These are phyloP conservation scores for Lodderomyces oxycetoniae DNA, from an alignment of 1,139 yeast genomes.

Conservation along the genomic window DNA sequence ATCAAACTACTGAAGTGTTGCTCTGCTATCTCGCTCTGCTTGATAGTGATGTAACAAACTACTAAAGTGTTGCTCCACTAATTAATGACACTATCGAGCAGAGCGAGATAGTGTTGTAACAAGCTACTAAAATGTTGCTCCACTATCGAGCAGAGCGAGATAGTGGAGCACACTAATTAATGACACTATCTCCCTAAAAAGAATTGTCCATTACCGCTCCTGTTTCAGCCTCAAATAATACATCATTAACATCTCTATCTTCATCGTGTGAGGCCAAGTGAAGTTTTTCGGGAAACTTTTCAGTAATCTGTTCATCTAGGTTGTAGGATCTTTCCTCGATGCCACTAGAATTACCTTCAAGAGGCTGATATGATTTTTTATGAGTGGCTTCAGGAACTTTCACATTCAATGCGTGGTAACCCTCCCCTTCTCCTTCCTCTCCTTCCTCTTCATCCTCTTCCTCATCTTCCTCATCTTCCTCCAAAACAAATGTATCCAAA, in stretches of 20 bases:
- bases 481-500: slow-evolving; percentile 15
- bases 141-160: too few species aligned
- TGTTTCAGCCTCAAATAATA: slow-evolving; percentile 9
- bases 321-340: slow-evolving; percentile 2
- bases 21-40: too few species aligned
- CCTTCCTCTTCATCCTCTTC: slow-evolving; percentile 9
- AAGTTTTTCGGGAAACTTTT: too few species aligned
- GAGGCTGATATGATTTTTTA: slow-evolving; percentile 7
- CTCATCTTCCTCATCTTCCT: slow-evolving; percentile 14
- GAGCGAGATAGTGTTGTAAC: too few species aligned
- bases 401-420: slow-evolving; percentile 2
- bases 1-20: too few species aligned
- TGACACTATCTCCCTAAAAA: too few species aligned
- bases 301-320: background rate
- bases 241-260: slow-evolving; percentile 10
- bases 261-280: background rate
- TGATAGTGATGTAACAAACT: too few species aligned
- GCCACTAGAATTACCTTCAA: slow-evolving; percentile 4
- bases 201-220: too few species aligned
- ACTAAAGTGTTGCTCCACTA: too few species aligned
- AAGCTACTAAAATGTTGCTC: too few species aligned
- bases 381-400: background rate
- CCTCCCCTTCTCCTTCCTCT: slow-evolving; percentile 14
- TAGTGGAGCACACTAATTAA: too few species aligned
- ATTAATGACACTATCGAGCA: too few species aligned